Evolutionary conservation across 1,284 basidiomycete species (phyloP), one percentile per base, ranked within the genome.

Genomic region (Taiwanofungus camphoratus): DNA sequence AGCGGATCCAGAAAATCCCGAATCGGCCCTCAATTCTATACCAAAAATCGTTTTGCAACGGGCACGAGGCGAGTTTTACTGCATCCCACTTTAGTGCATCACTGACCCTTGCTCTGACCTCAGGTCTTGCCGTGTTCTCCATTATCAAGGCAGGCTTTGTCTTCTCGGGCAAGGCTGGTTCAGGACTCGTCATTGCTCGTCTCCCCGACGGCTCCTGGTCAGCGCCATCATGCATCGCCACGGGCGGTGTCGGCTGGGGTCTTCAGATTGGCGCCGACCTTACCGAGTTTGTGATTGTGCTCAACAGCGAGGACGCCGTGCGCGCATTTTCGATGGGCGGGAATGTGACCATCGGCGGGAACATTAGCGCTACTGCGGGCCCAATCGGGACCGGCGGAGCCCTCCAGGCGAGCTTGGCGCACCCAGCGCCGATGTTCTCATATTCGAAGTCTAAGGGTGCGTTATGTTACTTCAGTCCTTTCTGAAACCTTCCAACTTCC

Each of bases 191-290:
- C 60, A 87, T 97, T 56, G 91, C 95, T 8, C 83, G 96, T 13
- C 78, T 98, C 27, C 88, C 90, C 3, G 94, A 98, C 60, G 96
- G 95, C 49, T 93, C 89, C 16, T 98, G 95, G 95, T 93, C 89
- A 36, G 94, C 94, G 1, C 95, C 95, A 0, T 92, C 87, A 33
- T 97, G 94, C 67, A 96, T 99, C 61, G 94, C 91, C n/a, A 98
- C 94, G 0, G 94, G 91, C 19, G 92, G 92, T 44, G 75, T 96
- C 4, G 95, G 95, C 30, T 94, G 94, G 83, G 95, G 95, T 36
- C 79, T 98, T 36, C 95, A 96, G 66, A 89, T 95, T 49, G 93
- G 93, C 44, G 90, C 90, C n/a, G 86, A 87, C 63, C 77, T 87
- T 58, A 84, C 84, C 44, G 85, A 90, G 61, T 91, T 92, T 53